Conservation (phyloP, 2,329 filamentous ascomycete genomes). For the Penicillium sp. region DNA sequence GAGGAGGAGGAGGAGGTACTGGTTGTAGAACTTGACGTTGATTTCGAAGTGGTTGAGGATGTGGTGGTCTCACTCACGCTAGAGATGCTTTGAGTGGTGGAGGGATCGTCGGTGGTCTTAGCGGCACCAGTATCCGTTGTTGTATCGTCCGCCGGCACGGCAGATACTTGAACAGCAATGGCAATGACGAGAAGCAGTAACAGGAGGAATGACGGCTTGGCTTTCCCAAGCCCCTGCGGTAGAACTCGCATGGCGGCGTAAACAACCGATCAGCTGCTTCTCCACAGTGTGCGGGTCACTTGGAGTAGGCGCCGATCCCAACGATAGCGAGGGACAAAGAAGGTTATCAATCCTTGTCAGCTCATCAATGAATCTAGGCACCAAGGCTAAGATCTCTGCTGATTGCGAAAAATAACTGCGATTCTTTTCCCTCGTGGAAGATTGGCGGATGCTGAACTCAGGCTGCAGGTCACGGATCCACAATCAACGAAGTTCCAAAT, state of each 20-base stretch:
- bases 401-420: neutral
- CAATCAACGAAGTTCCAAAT: neutral
- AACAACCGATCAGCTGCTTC: constrained; percentile 18
- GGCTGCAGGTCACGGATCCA: constrained; percentile 4
- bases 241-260: constrained; percentile 20
- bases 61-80: constrained; percentile 18
- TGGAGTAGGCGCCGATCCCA: constrained; percentile 16
- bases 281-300: constrained; percentile 22
- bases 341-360: neutral
- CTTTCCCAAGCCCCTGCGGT: constrained; percentile 11
- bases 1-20: constrained; percentile 9
- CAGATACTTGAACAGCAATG: constrained; percentile 17
- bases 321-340: constrained; percentile 9
- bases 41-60: constrained; percentile 12
- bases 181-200: constrained; percentile 14
- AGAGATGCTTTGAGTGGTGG: constrained; percentile 20
- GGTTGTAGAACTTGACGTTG: constrained; percentile 13
- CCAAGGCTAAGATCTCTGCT: neutral
- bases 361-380: neutral
- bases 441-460: constrained; percentile 6
- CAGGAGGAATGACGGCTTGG: constrained; percentile 14
- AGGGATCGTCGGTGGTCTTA: constrained; percentile 22
- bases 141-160: constrained; percentile 16
- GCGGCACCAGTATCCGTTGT: constrained; percentile 17
- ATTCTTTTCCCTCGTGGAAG: constrained; percentile 2